Evolutionary conservation across 805 yeast species (phyloP).

Genomic region (Cyberlindnera euphorbiae): DNA sequence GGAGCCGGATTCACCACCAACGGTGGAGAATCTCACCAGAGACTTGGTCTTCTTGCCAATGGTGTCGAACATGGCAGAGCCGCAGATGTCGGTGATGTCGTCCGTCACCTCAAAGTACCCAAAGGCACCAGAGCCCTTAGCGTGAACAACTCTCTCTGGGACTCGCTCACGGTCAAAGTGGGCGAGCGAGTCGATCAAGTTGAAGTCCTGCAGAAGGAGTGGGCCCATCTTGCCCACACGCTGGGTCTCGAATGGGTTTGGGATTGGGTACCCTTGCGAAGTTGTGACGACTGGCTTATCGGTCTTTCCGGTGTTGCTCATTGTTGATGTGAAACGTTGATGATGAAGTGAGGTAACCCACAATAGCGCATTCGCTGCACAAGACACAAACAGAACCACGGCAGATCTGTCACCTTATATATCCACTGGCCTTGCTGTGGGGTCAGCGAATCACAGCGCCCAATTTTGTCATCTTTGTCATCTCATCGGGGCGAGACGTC

Average conservation of each 20-base stretch:
- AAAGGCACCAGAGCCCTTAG: conserved; percentile 89
- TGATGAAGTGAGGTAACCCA: neutral
- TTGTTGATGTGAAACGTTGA: neutral
- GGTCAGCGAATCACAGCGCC: conserved; percentile 16
- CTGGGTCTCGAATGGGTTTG: conserved; percentile 73
- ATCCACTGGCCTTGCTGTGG: conserved; percentile 6
- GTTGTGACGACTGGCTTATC: conserved; percentile 56
- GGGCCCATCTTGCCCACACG: conserved; percentile 77
- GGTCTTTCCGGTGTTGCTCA: conserved; percentile 6
- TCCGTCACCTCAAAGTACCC: conserved; percentile 86
- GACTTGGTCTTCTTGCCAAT: conserved; percentile 79
- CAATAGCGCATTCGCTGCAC: too few relatives aligned
- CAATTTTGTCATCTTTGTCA: conserved; percentile 15
- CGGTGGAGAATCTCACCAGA: conserved; percentile 76
- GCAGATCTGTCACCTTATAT: neutral
- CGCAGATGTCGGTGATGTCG: conserved; percentile 69
- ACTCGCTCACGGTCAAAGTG: conserved; percentile 88
- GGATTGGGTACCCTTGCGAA: conserved; percentile 72
- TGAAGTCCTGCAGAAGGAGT: conserved; percentile 73
- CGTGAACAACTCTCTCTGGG: conserved; percentile 91
- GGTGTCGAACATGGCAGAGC: conserved; percentile 62
- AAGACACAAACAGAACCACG: too few relatives aligned
- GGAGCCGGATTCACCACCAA: conserved; percentile 80
- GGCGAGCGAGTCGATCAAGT: conserved; percentile 73
- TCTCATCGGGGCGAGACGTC: neutral